Evolutionary conservation across 164 flowering plant species (phyloP).

Genomic region (Liquidambar formosana): DNA sequence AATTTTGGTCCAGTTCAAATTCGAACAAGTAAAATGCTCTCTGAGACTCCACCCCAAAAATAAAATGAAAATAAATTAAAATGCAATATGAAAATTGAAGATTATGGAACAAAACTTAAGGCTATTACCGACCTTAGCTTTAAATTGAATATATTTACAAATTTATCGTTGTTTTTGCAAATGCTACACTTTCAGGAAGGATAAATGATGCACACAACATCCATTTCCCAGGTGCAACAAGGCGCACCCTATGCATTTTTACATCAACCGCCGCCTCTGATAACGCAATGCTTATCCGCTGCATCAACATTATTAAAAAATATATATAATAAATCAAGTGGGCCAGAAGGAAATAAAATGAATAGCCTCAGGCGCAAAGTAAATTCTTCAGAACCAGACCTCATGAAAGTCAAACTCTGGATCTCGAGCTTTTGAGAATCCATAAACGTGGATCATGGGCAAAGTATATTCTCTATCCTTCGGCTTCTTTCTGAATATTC

Average conservation of each 20-base stretch:
- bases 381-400: constrained; percentile 34
- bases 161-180: constrained; percentile 23
- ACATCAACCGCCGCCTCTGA: constrained; percentile 64
- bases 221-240: constrained; percentile 94
- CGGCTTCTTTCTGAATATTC: constrained; percentile 45
- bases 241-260: constrained; percentile 78
- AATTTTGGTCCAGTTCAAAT: no score
- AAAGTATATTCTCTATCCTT: constrained; percentile 28
- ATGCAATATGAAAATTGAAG: not conserved
- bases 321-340: not conserved
- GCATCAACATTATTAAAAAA: constrained; percentile 19
- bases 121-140: not conserved
- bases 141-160: not conserved
- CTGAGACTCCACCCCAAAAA: no score
- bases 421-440: constrained; percentile 89
- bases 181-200: constrained; percentile 73
- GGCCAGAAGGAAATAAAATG: not conserved
- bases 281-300: constrained; percentile 79
- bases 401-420: constrained; percentile 89
- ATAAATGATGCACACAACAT: constrained; percentile 91
- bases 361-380: not conserved
- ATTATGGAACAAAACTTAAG: constrained; percentile 1
- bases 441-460: constrained; percentile 89
- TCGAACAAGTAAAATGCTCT: no score
- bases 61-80: no score